Conservation (phyloP, 2,329 filamentous ascomycete species). For the Chrysoporthe puriensis region DNA sequence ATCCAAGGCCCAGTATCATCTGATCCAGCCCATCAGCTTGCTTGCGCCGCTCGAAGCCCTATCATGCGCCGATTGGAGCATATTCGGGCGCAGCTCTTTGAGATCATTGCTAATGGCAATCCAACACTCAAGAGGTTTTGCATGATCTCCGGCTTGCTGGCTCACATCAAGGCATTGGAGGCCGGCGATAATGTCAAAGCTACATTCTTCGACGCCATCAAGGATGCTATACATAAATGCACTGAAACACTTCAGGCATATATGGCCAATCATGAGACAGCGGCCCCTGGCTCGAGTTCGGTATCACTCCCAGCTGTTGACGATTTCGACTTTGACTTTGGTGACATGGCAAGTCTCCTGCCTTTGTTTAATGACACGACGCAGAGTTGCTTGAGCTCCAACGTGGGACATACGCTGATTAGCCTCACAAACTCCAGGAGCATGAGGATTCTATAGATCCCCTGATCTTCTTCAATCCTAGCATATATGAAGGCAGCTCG, state of each 20-base stretch:
- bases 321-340: conserved; percentile 9
- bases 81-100: conserved; percentile 18
- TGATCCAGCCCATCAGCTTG: conserved; percentile 19
- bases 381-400: not conserved
- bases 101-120: conserved; percentile 17
- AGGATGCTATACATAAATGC: conserved; percentile 13
- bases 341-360: conserved; percentile 3
- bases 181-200: not conserved
- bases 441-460: not conserved
- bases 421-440: not conserved
- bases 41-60: conserved; percentile 12
- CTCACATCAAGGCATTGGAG: conserved; percentile 19
- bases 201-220: conserved; percentile 5
- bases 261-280: not conserved
- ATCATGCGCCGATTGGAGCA: conserved; percentile 14
- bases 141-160: conserved; percentile 1
- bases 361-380: not conserved
- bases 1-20: not conserved
- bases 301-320: not conserved
- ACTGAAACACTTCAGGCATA: not conserved
- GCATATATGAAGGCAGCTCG: not conserved
- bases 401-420: not conserved
- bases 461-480: not conserved
- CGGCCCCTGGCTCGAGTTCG: not conserved
- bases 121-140: conserved; percentile 17